Base-by-base conservation (phyloP, 2,329 filamentous ascomycete genomes). In the Pseudocercospora crystallina region DNA sequence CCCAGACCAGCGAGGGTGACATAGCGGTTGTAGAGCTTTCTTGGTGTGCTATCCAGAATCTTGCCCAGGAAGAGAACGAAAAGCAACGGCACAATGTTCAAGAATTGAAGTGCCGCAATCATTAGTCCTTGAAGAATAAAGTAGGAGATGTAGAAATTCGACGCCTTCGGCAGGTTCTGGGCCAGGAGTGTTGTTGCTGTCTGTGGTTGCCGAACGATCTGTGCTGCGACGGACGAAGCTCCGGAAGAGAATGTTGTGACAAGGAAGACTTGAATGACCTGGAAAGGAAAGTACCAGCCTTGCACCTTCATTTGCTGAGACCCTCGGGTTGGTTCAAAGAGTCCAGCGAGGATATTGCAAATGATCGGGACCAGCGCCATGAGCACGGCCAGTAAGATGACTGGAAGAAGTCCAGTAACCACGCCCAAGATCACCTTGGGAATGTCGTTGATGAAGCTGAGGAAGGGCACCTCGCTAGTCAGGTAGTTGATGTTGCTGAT, bases 341-440 rank as follows among this genome's bases (percentile, higher is more conserved):
- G 20, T 8, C 49, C 49, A 3, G 53, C 55, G 20, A 61, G 39
- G 14, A 65, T 50, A 48, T 68, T 65, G 50, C 66, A 71, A 45
- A 76, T 57, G 39, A 75, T 74, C 2, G 74, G 74, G 1, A 76
- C 69, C 14, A 76, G 62, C 8, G 69, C 59, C 70, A 76, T 72
- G 13, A 77, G 61, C 0, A 74, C 65, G 9, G 73, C 67, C 49
- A 76, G 69, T 55, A 75, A 59, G 5, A 65, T 26, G 5, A 60
- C 58, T 1, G 74, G 74, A 4, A 76, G 63, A 4, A 77, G 66
- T 61, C 74, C 74, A 29, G 71, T 75, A n/a, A 76, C 58, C 5
- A 76, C 67, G 58, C 74, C 74, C 2, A 74, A 59, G 32, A 75
- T 70, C 10, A 67, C 65, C 1, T 33, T 30, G 1, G 73, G 73